phyloP scores from a whole-genome alignment of 1,284 basidiomycete genomes.

The Tilletia setariae region DNA sequence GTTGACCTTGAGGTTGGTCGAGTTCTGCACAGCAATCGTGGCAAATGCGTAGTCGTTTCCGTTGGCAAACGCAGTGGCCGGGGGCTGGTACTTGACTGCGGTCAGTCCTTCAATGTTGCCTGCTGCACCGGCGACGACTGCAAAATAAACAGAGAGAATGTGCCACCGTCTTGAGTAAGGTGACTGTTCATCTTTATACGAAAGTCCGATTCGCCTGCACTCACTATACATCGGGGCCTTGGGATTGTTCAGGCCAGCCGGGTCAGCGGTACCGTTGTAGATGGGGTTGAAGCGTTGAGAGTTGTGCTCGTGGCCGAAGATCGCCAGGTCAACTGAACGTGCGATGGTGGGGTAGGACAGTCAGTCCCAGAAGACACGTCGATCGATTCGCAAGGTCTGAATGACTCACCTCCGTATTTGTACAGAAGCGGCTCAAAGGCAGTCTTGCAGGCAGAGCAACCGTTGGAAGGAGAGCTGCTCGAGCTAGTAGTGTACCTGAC shows the following conservation, averaged over 20 bases:
- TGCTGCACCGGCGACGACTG: constrained; percentile 50
- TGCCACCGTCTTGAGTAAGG: no score
- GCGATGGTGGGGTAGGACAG: no score
- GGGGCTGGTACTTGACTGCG: constrained; percentile 24
- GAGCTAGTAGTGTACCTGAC: constrained; percentile 1
- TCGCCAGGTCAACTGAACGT: constrained; percentile 46
- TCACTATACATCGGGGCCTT: constrained; percentile 40
- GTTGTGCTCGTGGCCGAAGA: constrained; percentile 55
- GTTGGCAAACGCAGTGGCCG: constrained; percentile 45
- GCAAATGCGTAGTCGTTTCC: constrained; percentile 41
- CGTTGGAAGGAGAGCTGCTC: constrained; percentile 31
- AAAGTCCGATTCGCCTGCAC: neutral
- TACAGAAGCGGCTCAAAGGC: constrained; percentile 54
- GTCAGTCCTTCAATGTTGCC: constrained; percentile 53
- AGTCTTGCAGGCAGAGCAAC: constrained; percentile 48
- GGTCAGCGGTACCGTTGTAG: constrained; percentile 40
- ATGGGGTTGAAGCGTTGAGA: constrained; percentile 53
- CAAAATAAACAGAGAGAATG: constrained; percentile 22
- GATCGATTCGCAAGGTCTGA: no score
- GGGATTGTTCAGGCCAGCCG: constrained; percentile 42
- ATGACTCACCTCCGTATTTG: constrained; percentile 34
- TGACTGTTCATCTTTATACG: no score
- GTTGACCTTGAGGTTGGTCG: constrained; percentile 29
- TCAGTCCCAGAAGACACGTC: no score
- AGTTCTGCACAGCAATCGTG: constrained; percentile 49